Conservation (phyloP, 495 filamentous ascomycete species). For the Paragyromitra xinjiangensis region DNA sequence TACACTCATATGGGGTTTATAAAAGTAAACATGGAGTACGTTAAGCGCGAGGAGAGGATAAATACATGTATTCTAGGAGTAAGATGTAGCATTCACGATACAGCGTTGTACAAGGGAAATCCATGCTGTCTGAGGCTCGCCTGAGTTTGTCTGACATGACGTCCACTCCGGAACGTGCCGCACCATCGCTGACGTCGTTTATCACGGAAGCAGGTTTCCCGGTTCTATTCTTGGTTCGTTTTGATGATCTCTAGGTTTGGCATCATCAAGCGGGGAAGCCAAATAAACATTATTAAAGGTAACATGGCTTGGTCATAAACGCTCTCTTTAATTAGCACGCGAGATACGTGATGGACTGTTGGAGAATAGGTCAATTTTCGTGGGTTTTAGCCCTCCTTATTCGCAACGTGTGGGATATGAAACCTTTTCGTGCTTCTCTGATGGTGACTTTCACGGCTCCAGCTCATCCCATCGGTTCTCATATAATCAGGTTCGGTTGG, state of each 20-base stretch:
- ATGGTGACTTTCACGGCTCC: background rate
- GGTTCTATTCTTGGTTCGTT: slow-evolving; percentile 24
- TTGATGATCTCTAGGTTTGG: slow-evolving; percentile 34
- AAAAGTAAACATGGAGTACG: slow-evolving; percentile 6
- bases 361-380: background rate
- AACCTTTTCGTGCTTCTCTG: background rate
- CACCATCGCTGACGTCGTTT: slow-evolving; percentile 30
- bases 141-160: slow-evolving; percentile 14
- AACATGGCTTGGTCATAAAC: background rate
- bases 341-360: slow-evolving; percentile 2
- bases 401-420: background rate
- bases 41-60: slow-evolving; percentile 1
- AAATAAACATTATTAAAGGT: slow-evolving; percentile 15
- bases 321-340: background rate
- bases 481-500: background rate
- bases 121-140: slow-evolving; percentile 3
- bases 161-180: slow-evolving; percentile 20
- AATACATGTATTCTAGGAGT: background rate
- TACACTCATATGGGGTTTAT: slow-evolving; percentile 3
- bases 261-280: slow-evolving; percentile 17
- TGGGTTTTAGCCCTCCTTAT: background rate
- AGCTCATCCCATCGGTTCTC: slow-evolving; percentile 9
- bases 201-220: slow-evolving; percentile 29
- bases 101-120: slow-evolving; percentile 14
- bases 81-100: slow-evolving; percentile 7